A percentile compares a stretch with the other conserved stretches of the same genome.
Conservation (phyloP, 164 flowering plant genomes). For the Buxus sempervirens region DNA sequence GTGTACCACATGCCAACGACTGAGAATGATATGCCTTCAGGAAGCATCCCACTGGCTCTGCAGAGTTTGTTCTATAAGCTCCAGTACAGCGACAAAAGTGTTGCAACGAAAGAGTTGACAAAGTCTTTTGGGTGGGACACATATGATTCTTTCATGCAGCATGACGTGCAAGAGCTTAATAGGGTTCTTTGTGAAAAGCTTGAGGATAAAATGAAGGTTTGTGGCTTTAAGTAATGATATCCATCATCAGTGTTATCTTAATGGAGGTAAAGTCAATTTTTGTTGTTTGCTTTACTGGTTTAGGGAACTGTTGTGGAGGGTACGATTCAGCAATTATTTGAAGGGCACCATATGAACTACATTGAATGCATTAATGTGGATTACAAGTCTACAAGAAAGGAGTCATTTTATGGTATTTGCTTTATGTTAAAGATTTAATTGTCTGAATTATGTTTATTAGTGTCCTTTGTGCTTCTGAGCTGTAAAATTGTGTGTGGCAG, state of each 20-base stretch:
- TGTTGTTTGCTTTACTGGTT: not conserved
- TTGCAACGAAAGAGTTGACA: slow-evolving; percentile 64
- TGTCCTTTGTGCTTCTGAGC: not conserved
- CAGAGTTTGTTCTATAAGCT: slow-evolving; percentile 72
- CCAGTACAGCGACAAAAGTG: slow-evolving; percentile 63
- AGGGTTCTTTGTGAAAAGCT: slow-evolving; percentile 62
- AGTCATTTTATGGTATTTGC: slow-evolving; percentile 60
- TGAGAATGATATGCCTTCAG: slow-evolving; percentile 66
- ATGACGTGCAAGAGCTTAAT: slow-evolving; percentile 60
- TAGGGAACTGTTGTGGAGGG: slow-evolving; percentile 83
- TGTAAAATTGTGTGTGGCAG: slow-evolving; percentile 22
- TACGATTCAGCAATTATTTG: slow-evolving; percentile 70
- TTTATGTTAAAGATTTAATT: not conserved
- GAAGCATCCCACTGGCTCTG: slow-evolving; percentile 61
- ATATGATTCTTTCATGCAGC: slow-evolving; percentile 60
- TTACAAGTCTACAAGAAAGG: slow-evolving; percentile 63
- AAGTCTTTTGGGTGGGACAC: slow-evolving; percentile 74
- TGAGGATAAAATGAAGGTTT: slow-evolving; percentile 74
- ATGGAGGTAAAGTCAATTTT: not conserved
- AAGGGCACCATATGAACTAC: slow-evolving; percentile 69
- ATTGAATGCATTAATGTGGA: slow-evolving; percentile 75
- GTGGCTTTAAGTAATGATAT: not conserved
- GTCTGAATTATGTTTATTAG: not conserved
- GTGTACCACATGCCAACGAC: slow-evolving; percentile 74
- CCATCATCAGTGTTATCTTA: no score